These are phyloP conservation scores for Acanthamoeba castellanii DNA, from an alignment of 208 protist genomes.

Conservation along the genomic window DNA sequence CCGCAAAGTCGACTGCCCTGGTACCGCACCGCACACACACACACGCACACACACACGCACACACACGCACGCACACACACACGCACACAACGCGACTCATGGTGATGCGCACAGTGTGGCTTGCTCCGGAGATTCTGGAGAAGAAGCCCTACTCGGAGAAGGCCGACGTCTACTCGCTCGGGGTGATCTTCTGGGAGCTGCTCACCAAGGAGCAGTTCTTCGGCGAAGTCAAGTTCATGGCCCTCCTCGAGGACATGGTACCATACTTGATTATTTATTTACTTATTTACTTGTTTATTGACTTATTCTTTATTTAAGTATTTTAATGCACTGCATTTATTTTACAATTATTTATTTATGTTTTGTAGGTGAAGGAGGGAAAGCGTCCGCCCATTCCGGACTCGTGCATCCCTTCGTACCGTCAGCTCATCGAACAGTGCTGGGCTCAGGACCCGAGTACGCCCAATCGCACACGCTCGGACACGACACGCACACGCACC, in stretches of 20 bases:
- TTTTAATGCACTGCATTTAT: no score
- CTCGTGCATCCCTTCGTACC: slow-evolving; percentile 15
- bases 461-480: not conserved
- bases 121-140: slow-evolving; percentile 56
- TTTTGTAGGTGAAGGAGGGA: not conserved
- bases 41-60: no score
- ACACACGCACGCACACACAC: not conserved
- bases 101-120: not conserved
- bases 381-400: slow-evolving; percentile 50
- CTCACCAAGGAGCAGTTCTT: slow-evolving; percentile 65
- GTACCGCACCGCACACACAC: no score
- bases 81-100: not conserved
- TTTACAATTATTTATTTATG: no score
- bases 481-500: no score
- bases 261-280: not conserved
- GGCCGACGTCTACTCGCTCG: not conserved
- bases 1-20: slow-evolving; percentile 26
- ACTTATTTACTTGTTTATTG: no score
- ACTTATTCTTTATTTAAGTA: no score
- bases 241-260: slow-evolving; percentile 55
- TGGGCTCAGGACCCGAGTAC: slow-evolving; percentile 5
- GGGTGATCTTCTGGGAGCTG: slow-evolving; percentile 73
- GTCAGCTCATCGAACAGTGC: slow-evolving; percentile 49
- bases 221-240: slow-evolving; percentile 52
- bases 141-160: not conserved